Base-by-base conservation (phyloP, 2,329 filamentous ascomycete genomes). In the Scedosporium apiospermum region DNA sequence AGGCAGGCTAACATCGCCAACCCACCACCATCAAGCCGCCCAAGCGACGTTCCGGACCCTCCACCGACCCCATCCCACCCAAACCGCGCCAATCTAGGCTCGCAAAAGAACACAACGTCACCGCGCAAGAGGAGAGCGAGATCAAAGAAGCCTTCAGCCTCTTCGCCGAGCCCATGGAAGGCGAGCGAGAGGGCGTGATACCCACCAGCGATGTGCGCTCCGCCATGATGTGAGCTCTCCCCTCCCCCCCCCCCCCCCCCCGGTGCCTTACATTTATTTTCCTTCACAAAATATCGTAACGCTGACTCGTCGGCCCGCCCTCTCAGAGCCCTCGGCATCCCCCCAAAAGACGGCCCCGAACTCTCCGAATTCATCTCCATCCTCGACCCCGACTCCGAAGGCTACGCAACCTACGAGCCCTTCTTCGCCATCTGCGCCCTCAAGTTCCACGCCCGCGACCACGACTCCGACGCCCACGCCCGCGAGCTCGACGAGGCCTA, bases 371-470 rank as follows among this genome's bases (percentile, higher is more conserved):
- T 97, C 70, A 77, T 91, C 58, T 85, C 87, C 26, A 83, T 93
- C 62, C 84, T 97, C 65, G 95, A 98, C 74, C 93, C 93, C 0
- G 88, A 93, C 38, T 79, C 82, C 18, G 87, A 89, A 63, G 93
- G 93, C 51, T 88, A 86, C 74, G 87, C 93, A 12, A 80, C 84
- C 6, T 98, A 93, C 75, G 82, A 86, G 64, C 86, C 88, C 60
- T 98, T 98, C 74, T 80, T 98, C 38, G 89, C 91, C 63, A 88
- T 97, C 68, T 91, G 91, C 71, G 93, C 93, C 14, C 83, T 97
- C 62, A 93, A 96, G 72, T 79, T 96, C 66, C 88, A 91, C 71
- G 80, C 81, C 55, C 78, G 80, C 62, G 77, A 80, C 61, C 76
- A 81, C 69, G 78, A 73, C 46, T 79, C 81, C 55, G 80, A 82